Evolutionary conservation across 805 yeast genomes (phyloP).

Genomic region (Starmerella bacillaris): DNA sequence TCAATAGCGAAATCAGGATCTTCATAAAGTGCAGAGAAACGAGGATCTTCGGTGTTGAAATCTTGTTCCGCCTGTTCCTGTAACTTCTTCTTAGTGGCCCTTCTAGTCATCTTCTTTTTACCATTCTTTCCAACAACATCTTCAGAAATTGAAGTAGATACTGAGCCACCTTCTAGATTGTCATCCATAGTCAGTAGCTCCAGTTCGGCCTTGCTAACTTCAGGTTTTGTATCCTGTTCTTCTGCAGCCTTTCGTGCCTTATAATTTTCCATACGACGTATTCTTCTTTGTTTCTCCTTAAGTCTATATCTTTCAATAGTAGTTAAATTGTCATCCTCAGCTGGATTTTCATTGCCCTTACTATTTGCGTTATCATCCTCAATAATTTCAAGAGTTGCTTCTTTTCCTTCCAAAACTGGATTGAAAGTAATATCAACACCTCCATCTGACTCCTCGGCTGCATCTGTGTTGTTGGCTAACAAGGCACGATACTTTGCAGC

Average conservation of each 20-base stretch:
- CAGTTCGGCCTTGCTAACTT: conserved; percentile 44
- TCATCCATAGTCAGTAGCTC: conserved; percentile 59
- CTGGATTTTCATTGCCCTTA: conserved; percentile 13
- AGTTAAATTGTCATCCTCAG: conserved; percentile 39
- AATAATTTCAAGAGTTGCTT: conserved; percentile 18
- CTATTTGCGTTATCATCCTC: conserved; percentile 1
- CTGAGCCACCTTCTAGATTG: conserved; percentile 50
- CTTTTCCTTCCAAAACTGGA: conserved; percentile 50
- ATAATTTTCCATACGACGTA: conserved; percentile 59
- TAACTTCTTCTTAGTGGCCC: conserved; percentile 28
- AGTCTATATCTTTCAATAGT: conserved; percentile 66
- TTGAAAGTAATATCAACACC: conserved; percentile 94
- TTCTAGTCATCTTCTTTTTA: conserved; percentile 26
- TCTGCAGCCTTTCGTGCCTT: conserved; percentile 41
- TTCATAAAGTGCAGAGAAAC: conserved; percentile 71
- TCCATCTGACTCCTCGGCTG: conserved; percentile 33
- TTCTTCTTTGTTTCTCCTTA: conserved; percentile 84
- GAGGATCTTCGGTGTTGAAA: conserved; percentile 61
- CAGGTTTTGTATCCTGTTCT: conserved; percentile 25
- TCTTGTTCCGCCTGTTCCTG: conserved; percentile 30
- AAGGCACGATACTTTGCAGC: conserved; percentile 16
- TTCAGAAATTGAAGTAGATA: conserved; percentile 23
- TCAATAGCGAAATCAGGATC: conserved; percentile 87
- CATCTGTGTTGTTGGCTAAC: conserved; percentile 3
- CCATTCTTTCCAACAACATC: conserved; percentile 28